phyloP scores from a whole-genome alignment of 805 yeast species.

The Monosporozyma solicola region DNA sequence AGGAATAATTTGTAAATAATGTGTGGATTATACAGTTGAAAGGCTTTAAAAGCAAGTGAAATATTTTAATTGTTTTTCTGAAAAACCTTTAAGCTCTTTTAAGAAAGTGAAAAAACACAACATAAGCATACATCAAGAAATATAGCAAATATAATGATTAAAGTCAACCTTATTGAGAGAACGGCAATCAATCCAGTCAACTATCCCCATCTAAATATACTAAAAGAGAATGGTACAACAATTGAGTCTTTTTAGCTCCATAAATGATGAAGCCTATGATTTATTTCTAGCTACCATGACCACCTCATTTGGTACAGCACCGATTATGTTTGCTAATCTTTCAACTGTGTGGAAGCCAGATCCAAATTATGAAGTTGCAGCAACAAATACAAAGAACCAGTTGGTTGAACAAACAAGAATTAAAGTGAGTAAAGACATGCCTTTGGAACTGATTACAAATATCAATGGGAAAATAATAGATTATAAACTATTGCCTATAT shows the following conservation, averaged over 20 bases:
- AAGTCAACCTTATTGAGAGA: not conserved
- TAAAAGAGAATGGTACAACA: conserved; percentile 25
- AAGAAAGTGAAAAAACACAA: not conserved
- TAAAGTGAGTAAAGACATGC: conserved; percentile 18
- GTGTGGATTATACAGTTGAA: not conserved
- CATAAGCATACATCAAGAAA: not conserved
- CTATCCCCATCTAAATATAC: not conserved
- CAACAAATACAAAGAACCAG: conserved; percentile 24
- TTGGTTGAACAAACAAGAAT: conserved; percentile 26
- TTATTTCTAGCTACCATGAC: conserved; percentile 23
- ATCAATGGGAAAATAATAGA: conserved; percentile 7
- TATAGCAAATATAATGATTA: not conserved
- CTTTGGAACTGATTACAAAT: conserved; percentile 9
- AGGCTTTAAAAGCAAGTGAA: not conserved
- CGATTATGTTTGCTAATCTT: conserved; percentile 21
- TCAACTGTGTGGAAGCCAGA: conserved; percentile 25
- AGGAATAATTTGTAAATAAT: not conserved
- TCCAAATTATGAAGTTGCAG: conserved; percentile 18
- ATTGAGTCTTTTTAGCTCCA: conserved; percentile 21
- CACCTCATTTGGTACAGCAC: conserved; percentile 24
- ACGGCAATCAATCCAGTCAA: not conserved
- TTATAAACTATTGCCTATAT: conserved; percentile 12
- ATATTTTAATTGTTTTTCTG: not conserved
- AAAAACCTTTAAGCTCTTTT: not conserved
- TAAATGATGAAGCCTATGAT: conserved; percentile 25